Evolutionary conservation across 768 basidiomycete genomes (phyloP).

Genomic region (Lactarius vividus): DNA sequence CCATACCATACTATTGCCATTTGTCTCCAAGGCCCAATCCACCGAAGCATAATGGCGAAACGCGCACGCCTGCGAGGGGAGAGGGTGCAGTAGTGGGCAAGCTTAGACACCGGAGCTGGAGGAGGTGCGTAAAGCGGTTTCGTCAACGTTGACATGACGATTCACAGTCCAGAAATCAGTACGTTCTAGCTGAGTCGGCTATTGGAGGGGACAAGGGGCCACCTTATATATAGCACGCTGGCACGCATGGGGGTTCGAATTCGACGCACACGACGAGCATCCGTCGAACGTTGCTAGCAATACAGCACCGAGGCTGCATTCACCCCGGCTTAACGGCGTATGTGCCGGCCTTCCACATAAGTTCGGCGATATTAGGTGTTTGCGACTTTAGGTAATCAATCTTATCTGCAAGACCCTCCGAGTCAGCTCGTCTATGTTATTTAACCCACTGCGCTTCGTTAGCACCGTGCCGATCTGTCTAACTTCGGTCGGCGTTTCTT

Average conservation of each 20-base stretch:
- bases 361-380: too few species aligned
- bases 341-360: too few species aligned
- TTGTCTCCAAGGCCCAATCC: constrained; percentile 41
- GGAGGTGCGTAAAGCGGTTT: background rate
- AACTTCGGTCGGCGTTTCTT: background rate
- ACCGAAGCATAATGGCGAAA: constrained; percentile 40
- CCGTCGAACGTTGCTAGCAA: background rate
- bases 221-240: background rate
- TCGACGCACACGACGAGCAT: background rate
- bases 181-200: background rate
- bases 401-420: too few species aligned
- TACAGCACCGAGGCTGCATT: background rate
- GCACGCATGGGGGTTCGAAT: background rate
- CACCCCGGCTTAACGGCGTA: too few species aligned
- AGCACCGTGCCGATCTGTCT: background rate
- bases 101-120: constrained; percentile 30
- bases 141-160: background rate
- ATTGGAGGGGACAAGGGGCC: background rate
- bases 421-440: background rate
- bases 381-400: too few species aligned
- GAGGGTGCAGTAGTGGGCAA: constrained; percentile 35
- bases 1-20: constrained; percentile 37
- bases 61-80: constrained; percentile 38
- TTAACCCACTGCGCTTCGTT: background rate
- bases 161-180: background rate